These are phyloP conservation scores for Talaromyces liani DNA, from an alignment of 495 filamentous ascomycete genomes.

Conservation along the genomic window DNA sequence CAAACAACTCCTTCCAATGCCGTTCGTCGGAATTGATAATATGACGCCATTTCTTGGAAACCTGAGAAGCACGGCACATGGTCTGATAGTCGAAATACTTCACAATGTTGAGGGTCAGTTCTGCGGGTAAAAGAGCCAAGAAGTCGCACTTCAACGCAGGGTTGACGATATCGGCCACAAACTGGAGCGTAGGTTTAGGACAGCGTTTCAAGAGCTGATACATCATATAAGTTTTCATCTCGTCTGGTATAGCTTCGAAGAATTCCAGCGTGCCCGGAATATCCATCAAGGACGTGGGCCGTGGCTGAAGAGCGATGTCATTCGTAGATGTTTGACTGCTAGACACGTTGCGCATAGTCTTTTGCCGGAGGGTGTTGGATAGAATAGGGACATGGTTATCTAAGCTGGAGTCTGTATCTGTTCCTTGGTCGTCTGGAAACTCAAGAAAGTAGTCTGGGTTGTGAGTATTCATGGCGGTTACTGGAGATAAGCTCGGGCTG, in stretches of 20 bases:
- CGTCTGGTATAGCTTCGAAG: conserved; percentile 82
- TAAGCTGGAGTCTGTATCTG: conserved; percentile 39
- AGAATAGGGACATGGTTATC: conserved; percentile 28
- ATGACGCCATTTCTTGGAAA: conserved; percentile 88
- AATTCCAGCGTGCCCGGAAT: conserved; percentile 78
- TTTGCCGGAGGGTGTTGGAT: conserved; percentile 16
- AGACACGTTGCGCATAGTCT: conserved; percentile 11
- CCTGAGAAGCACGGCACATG: conserved; percentile 85
- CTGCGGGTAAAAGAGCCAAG: conserved; percentile 69
- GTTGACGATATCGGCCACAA: conserved; percentile 88
- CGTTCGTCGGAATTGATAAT: conserved; percentile 88
- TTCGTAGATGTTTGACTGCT: conserved; percentile 7
- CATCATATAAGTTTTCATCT: conserved; percentile 90
- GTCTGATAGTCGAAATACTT: conserved; percentile 81
- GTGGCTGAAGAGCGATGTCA: conserved; percentile 11
- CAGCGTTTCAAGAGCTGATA: conserved; percentile 88
- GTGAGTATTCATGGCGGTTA: conserved; percentile 65
- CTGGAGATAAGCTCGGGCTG: conserved; percentile 89
- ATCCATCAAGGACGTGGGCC: conserved; percentile 53
- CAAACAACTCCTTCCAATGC: conserved; percentile 90
- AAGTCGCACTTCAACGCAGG: conserved; percentile 97
- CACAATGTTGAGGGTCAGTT: conserved; percentile 81
- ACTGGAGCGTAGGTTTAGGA: conserved; percentile 80
- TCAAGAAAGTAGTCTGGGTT: conserved; percentile 40
- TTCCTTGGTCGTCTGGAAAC: conserved; percentile 33